phyloP scores from a whole-genome alignment of 192 early-diverging fungal genomes.

The Anaeromyces robustus region DNA sequence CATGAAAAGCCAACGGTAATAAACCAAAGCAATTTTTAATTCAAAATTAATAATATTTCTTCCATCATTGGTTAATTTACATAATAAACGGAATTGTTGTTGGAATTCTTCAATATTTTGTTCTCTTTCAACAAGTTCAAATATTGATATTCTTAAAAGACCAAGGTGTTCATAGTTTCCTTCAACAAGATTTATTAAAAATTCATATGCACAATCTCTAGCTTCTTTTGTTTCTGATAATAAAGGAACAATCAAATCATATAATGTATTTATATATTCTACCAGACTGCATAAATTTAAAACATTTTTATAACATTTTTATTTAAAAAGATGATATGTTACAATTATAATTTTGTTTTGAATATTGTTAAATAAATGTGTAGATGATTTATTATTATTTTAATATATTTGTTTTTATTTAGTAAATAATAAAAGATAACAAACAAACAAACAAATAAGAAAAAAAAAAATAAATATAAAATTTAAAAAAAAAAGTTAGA shows the following conservation, averaged over 20 bases:
- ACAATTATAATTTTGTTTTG: too few relatives aligned
- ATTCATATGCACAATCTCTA: neutral
- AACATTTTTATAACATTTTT: too few relatives aligned
- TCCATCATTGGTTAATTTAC: neutral
- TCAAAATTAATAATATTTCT: neutral
- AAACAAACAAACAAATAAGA: too few relatives aligned
- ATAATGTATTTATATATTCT: neutral
- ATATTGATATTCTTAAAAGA: neutral
- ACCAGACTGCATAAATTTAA: neutral
- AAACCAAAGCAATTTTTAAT: neutral
- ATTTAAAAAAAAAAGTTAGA: too few relatives aligned
- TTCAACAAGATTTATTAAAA: neutral
- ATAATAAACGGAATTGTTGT: neutral
- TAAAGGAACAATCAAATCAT: neutral
- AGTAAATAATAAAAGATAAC: too few relatives aligned
- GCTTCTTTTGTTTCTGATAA: neutral
- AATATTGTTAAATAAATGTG: too few relatives aligned
- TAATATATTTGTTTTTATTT: too few relatives aligned
- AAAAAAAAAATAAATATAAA: too few relatives aligned
- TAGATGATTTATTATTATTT: too few relatives aligned
- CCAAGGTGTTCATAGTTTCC: neutral
- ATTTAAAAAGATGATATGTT: too few relatives aligned
- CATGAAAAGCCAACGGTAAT: neutral
- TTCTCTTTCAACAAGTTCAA: neutral
- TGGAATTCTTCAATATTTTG: neutral